A percentile compares a stretch with the other conserved stretches of the same genome.
Conservation (phyloP, 768 basidiomycete species). For the Tephrocybe sp. region DNA sequence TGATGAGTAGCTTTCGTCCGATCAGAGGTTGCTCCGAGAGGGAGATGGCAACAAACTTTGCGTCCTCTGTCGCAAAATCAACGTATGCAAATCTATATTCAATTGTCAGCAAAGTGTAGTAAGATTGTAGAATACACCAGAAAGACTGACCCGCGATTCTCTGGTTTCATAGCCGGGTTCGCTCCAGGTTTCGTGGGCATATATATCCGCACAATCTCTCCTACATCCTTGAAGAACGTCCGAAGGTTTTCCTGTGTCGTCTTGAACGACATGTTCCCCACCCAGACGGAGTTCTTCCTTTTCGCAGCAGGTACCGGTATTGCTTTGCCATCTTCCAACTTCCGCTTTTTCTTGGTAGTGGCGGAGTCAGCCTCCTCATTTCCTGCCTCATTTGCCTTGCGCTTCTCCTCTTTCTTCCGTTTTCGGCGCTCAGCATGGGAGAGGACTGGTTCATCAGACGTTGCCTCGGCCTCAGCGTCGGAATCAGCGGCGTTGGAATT, state of each 20-base stretch:
- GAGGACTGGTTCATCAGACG: slow-evolving; percentile 48
- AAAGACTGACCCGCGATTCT: slow-evolving; percentile 70
- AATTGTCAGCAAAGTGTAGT: neutral
- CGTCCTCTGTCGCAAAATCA: slow-evolving; percentile 82
- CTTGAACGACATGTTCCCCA: slow-evolving; percentile 91
- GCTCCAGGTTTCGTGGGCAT: slow-evolving; percentile 75
- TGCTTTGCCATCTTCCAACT: slow-evolving; percentile 39
- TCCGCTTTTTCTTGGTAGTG: slow-evolving; percentile 43
- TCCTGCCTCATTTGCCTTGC: slow-evolving; percentile 21
- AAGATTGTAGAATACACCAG: slow-evolving; percentile 6
- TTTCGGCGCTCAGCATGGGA: slow-evolving; percentile 76
- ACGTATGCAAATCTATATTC: slow-evolving; percentile 87
- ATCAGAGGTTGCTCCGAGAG: slow-evolving; percentile 81
- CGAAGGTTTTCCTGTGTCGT: slow-evolving; percentile 76
- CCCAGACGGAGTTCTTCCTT: slow-evolving; percentile 90
- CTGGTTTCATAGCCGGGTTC: slow-evolving; percentile 48
- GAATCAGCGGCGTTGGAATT: slow-evolving; percentile 26
- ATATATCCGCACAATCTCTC: slow-evolving; percentile 77
- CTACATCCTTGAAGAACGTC: slow-evolving; percentile 67
- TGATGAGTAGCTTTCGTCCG: slow-evolving; percentile 88
- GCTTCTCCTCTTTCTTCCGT: slow-evolving; percentile 49
- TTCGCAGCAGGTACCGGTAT: slow-evolving; percentile 36
- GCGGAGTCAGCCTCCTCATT: slow-evolving; percentile 17
- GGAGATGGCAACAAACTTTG: slow-evolving; percentile 72
- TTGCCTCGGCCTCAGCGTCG: slow-evolving; percentile 4